Conservation (phyloP, 1,139 yeast genomes). For the Saccharomyces hybrid region DNA sequence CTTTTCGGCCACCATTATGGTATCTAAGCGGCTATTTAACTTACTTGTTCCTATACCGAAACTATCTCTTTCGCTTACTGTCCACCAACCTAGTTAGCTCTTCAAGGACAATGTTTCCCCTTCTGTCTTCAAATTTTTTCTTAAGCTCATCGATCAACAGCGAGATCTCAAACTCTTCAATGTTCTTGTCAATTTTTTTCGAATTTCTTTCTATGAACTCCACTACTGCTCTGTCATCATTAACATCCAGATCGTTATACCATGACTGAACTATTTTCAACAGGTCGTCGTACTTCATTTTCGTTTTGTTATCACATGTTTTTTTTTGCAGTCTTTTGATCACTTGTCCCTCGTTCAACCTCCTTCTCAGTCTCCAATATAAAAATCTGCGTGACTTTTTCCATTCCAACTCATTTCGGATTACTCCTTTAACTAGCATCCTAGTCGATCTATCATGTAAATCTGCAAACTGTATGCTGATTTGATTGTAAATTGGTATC, state of each 20-base stretch:
- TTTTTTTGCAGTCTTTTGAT: constrained; percentile 65
- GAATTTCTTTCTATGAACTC: constrained; percentile 81
- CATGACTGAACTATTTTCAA: constrained; percentile 49
- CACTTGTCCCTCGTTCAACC: constrained; percentile 86
- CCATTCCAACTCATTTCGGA: constrained; percentile 82
- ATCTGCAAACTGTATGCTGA: constrained; percentile 94
- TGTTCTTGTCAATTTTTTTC: constrained; percentile 47
- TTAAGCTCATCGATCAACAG: background rate
- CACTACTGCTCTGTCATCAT: constrained; percentile 72
- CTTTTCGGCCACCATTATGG: background rate
- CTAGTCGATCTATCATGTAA: constrained; percentile 75
- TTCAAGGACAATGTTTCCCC: background rate
- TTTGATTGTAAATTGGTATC: constrained; percentile 83
- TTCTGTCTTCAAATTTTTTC: background rate
- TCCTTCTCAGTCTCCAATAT: constrained; percentile 98
- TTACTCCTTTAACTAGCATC: constrained; percentile 81
- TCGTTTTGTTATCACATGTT: constrained; percentile 51
- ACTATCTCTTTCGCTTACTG: background rate
- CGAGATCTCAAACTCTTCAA: constrained; percentile 52
- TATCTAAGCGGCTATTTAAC: background rate
- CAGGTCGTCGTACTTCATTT: constrained; percentile 78
- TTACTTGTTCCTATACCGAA: background rate
- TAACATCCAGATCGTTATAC: constrained; percentile 60
- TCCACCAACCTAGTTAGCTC: background rate
- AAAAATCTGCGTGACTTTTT: constrained; percentile 82